A percentile compares a stretch with the other conserved stretches of the same genome.
These are phyloP conservation scores for Termitomyces sp. DNA, from an alignment of 768 basidiomycete genomes.

Conservation along the genomic window DNA sequence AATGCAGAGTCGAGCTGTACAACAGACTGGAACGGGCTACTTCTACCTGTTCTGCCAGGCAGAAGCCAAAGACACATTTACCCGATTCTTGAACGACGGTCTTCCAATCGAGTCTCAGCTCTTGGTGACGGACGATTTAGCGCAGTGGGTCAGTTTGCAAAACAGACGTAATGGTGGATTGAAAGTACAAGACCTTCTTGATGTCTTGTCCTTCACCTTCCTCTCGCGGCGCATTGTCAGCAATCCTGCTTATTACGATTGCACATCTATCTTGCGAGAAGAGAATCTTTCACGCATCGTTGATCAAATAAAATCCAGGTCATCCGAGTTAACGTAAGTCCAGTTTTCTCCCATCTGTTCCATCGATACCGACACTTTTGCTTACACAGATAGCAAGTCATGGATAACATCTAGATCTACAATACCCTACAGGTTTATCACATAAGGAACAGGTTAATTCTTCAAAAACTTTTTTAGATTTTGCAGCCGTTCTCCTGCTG, in stretches of 20 bases:
- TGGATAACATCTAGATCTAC: slow-evolving; percentile 1
- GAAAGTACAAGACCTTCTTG: slow-evolving; percentile 64
- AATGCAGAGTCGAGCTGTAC: slow-evolving; percentile 88
- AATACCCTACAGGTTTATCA: slow-evolving; percentile 4
- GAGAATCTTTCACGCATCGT: slow-evolving; percentile 66
- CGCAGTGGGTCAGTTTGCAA: slow-evolving; percentile 39
- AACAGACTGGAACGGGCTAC: slow-evolving; percentile 50
- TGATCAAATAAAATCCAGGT: slow-evolving; percentile 39
- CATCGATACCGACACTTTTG: not conserved
- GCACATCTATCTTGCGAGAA: slow-evolving; percentile 34
- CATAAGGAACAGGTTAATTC: not conserved
- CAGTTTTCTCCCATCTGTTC: not conserved
- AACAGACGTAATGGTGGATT: slow-evolving; percentile 31
- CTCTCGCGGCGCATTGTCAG: slow-evolving; percentile 60
- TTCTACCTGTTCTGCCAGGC: slow-evolving; percentile 89
- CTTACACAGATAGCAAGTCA: not conserved
- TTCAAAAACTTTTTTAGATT: slow-evolving; percentile 60
- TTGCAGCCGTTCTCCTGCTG: slow-evolving; percentile 80
- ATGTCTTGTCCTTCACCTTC: slow-evolving; percentile 78
- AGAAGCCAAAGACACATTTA: slow-evolving; percentile 77
- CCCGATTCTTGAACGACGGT: slow-evolving; percentile 82
- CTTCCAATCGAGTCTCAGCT: slow-evolving; percentile 85
- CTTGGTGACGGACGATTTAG: slow-evolving; percentile 42
- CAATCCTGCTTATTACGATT: slow-evolving; percentile 86
- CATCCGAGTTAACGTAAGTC: slow-evolving; percentile 1